Evolutionary conservation across 2,329 filamentous ascomycete genomes (phyloP), one percentile per base, ranked within the genome.

Genomic region (Fusarium domesticum): DNA sequence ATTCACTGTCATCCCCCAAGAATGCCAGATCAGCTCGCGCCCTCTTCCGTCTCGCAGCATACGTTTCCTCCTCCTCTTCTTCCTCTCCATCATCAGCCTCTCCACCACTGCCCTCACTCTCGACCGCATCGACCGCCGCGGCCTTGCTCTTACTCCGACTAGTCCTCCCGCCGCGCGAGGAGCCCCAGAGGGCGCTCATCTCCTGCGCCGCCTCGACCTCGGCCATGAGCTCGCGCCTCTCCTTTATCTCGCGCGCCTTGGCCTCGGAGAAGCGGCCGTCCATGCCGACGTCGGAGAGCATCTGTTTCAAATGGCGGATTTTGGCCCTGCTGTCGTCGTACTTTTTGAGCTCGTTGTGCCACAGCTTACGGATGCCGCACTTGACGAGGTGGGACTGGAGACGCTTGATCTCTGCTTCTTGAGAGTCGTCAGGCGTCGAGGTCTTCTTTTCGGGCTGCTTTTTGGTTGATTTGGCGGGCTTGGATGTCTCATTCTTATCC

Each of bases 341-440:
- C 42, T 82, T 74, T 64, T 88, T 88, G 19, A 98, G 76, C 67
- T 96, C 89, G 51, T 85, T 83, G 38, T 79, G 80, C 92, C 93
- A 98, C 49, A 96, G 80, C 64, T 96, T 97, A 41, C 89, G 85
- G 43, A 96, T 81, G 20, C 92, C 92, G 60, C 92, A 98, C 67
- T 96, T 96, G 35, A 85, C 70, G 6, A 98, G 78, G 67, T 92
- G 89, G 7, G 83, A 80, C 69, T 97, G 92, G 4, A 97, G 74
- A 37, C 84, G 86, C 67, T 96, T 97, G 63, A 96, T 86, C 64
- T 95, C 87, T 4, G 80, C 83, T 47, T 89, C 81, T 48, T 90
- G 79, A 0, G 85, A 80, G 51, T 89, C 63, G 15, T 69, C 61
- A 3, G 66, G 38, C 6, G 56, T 47, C 16, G 60, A 32, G 38